Conservation (phyloP, 2,329 filamentous ascomycete genomes). For the Rugonectria rugulosa region DNA sequence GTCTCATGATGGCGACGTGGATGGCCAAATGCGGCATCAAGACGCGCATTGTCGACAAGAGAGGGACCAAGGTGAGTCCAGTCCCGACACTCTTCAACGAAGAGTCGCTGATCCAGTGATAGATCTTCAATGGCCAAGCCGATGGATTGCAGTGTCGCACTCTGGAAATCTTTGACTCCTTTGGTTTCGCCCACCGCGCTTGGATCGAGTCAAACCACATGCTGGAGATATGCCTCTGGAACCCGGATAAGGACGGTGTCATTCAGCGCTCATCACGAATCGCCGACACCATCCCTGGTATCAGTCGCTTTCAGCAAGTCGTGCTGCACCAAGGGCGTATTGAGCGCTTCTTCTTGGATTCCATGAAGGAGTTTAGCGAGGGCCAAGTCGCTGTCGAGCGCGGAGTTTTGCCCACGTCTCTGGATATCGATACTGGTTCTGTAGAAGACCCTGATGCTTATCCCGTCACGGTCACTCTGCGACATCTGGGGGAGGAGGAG, state of each 20-base stretch:
- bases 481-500: slow-evolving; percentile 25
- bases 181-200: slow-evolving; percentile 69
- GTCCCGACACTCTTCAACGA: neutral
- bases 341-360: slow-evolving; percentile 31
- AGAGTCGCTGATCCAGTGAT: neutral
- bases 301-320: slow-evolving; percentile 70
- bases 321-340: slow-evolving; percentile 60
- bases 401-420: slow-evolving; percentile 18
- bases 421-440: slow-evolving; percentile 11
- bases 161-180: slow-evolving; percentile 75
- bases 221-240: slow-evolving; percentile 67
- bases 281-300: slow-evolving; percentile 66
- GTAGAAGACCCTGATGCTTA: slow-evolving; percentile 23
- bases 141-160: slow-evolving; percentile 67
- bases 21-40: slow-evolving; percentile 29
- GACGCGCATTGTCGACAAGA: slow-evolving; percentile 26
- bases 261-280: slow-evolving; percentile 67
- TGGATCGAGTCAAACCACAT: slow-evolving; percentile 74
- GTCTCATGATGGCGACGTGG: slow-evolving; percentile 28
- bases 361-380: slow-evolving; percentile 24
- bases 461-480: slow-evolving; percentile 23
- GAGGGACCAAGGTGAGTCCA: slow-evolving; percentile 20
- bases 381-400: slow-evolving; percentile 22
- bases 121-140: slow-evolving; percentile 48
- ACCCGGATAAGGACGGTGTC: slow-evolving; percentile 65